Base-by-base conservation (phyloP, 805 yeast species). In the Kodamaea neixiangensis region DNA sequence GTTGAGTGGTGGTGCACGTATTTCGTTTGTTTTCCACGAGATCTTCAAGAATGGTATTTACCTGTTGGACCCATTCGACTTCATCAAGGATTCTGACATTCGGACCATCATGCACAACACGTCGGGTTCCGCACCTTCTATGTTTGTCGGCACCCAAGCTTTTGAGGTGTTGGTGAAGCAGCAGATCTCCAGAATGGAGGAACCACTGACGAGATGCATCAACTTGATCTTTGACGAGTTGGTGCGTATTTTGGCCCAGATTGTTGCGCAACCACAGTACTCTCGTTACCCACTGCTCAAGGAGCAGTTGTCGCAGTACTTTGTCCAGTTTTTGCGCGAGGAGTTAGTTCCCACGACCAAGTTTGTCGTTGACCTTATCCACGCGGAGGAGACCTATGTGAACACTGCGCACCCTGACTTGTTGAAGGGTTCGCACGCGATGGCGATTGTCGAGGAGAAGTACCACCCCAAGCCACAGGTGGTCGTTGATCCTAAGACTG, bases 321-420 rank as follows among this genome's bases (percentile, higher is more conserved):
- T 91, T 59, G 83, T 92, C 54, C 87, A 83, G 59, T 92, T 82
- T 61, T 77, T 94, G 62, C 84, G 96, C 65, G 86, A 81, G 51
- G 85, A 89, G 33, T 79, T 89, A 57, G 67, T 82, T 17, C 98
- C 99, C 54, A 90, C 99, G 18, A 90, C 86, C 65, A 79, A 80
- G 48, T 89, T 94, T 63, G 97, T 92, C 38, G 69, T 77, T 31
- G 97, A 94, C 67, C 79, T 94, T 52, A 90, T 94, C 59, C 75
- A 71, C 52, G 77, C 96, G 53, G 99, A 94, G 71, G 93, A 92
- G 63, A 86, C 96, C 3, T 94, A 94, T 69, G 91, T 94, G 60
- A 94, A 94, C 71, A 94, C 99, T 3, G 98, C 97, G 2, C 99
- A 94, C 66, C 97, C 98, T 3, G 98, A 94, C 67, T 82, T 94